These are phyloP conservation scores for Monosporascus cannonballus DNA, from an alignment of 2,329 filamentous ascomycete species.

Conservation along the genomic window DNA sequence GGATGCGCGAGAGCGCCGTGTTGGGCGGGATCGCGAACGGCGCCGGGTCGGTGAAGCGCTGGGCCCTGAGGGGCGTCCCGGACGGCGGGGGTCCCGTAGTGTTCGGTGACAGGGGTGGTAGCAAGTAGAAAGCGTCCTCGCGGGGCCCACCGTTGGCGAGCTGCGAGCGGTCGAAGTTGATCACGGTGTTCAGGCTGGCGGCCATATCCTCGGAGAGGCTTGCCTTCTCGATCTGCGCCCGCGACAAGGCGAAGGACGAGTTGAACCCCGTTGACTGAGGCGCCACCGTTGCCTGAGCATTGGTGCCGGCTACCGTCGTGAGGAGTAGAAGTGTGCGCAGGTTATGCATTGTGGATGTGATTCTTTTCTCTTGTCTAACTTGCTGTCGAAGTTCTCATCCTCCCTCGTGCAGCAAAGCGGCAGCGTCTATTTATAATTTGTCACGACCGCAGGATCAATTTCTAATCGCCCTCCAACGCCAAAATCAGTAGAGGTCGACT, in stretches of 20 bases:
- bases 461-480: no score
- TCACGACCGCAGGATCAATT: no score
- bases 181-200: constrained; percentile 14
- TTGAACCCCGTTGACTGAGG: constrained; percentile 20
- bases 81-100: constrained; percentile 15
- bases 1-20: constrained; percentile 40
- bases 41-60: constrained; percentile 30
- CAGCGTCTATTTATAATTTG: no score
- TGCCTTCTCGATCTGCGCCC: constrained; percentile 16
- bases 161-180: constrained; percentile 25
- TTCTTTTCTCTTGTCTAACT: no score
- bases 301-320: no score
- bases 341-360: no score
- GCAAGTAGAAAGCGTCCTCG: constrained; percentile 35
- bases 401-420: no score
- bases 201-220: constrained; percentile 13
- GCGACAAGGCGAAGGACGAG: constrained; percentile 22
- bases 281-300: neutral
- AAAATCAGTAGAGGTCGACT: no score
- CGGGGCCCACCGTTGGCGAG: constrained; percentile 25
- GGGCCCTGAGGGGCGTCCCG: constrained; percentile 34
- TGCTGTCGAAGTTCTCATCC: no score
- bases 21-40: constrained; percentile 34
- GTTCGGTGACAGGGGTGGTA: constrained; percentile 13
- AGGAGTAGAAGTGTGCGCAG: no score